Evolutionary conservation across 2,329 filamentous ascomycete genomes (phyloP), one percentile per base, ranked within the genome.

Genomic region (Cadophora sp.): DNA sequence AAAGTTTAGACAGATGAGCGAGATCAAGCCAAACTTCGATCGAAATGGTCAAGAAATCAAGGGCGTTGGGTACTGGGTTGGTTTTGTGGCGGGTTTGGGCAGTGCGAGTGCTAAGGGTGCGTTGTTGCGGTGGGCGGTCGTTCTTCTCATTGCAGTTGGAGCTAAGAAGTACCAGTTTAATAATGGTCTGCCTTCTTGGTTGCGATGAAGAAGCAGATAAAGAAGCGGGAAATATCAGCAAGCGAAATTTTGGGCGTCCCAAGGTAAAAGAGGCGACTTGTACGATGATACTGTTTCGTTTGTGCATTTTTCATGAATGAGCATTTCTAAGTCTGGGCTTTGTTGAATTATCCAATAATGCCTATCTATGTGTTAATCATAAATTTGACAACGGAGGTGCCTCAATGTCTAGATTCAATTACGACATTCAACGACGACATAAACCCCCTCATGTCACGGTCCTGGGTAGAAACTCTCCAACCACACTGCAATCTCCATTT

Each of bases 21-120:
- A 73, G 22, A 66, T 76, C 70, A 84, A 81, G 75, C 86, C 88
- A 69, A 82, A 88, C 77, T 91, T 91, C 75, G 86, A 89, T 77
- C 85, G 89, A 73, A 78, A 84, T 65, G 87, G 88, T 70, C 81
- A 81, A 41, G 80, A 83, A 64, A 75, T 83, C 71, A 81, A 79
- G 68, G 85, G 87, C 0, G 53, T 86, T 4, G 78, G 75, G 50
- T 89, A 89, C 77, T 89, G 86, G 84, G 1, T 83, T 22, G 75
- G 80, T 66, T 74, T 89, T 48, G 63, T 89, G 41, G 68, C 85
- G 20, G 79, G 83, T 8, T 80, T 89, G 47, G 87, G 87, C 43
- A 81, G 82, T 36, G 80, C 80, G 67, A 79, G 80, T 66, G 78
- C 67, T 18, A 68, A 66, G 53, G 59, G 62, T 47, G 47, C 64